Evolutionary conservation across 202 grass and related monocot species (phyloP).

Genomic region (Digitaria exilis): DNA sequence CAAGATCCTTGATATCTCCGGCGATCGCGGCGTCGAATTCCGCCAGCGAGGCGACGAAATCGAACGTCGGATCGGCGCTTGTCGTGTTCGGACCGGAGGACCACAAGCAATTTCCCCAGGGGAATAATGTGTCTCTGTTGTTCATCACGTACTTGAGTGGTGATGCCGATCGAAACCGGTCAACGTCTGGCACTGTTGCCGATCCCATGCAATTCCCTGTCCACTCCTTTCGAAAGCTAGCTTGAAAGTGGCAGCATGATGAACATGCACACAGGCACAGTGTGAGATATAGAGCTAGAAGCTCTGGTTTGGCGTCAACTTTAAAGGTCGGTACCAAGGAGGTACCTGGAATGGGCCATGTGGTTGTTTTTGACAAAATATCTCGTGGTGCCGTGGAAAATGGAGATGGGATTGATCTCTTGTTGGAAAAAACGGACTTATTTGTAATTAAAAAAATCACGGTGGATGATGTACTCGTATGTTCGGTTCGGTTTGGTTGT

Average conservation of each 20-base stretch:
- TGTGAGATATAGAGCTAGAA: background rate
- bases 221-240: slow-evolving; percentile 22
- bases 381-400: background rate
- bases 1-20: slow-evolving; percentile 2
- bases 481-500: background rate
- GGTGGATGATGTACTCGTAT: background rate
- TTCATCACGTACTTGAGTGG: background rate
- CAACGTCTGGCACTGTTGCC: background rate
- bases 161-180: background rate
- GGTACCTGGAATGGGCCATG: background rate
- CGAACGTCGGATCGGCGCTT: background rate
- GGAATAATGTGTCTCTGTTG: background rate
- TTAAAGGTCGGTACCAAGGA: slow-evolving; percentile 4
- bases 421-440: background rate
- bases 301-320: background rate
- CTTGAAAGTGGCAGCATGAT: slow-evolving; percentile 5
- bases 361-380: background rate
- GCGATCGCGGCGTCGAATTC: slow-evolving; percentile 1
- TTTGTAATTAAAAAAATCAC: background rate
- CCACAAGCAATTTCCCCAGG: slow-evolving; percentile 13
- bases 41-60: background rate
- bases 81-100: slow-evolving; percentile 19
- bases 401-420: background rate
- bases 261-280: background rate
- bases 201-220: slow-evolving; percentile 7